A percentile compares a stretch with the other conserved stretches of the same genome.
Evolutionary conservation across 208 protist genomes (phyloP).

Genomic region (Naegleria lovaniensis): DNA sequence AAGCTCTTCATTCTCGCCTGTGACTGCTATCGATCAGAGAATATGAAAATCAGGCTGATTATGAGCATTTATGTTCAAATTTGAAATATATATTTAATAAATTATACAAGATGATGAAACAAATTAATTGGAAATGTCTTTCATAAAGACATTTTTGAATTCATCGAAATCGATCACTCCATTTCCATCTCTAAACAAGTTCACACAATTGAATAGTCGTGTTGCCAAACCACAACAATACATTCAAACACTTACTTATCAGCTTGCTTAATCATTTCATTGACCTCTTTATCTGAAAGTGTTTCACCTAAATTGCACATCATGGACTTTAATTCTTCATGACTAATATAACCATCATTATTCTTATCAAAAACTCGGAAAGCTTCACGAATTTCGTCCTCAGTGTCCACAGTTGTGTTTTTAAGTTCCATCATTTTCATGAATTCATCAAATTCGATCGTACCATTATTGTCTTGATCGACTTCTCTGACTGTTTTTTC

Average conservation of each 20-base stretch:
- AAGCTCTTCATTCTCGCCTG: too few relatives aligned
- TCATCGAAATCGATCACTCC: slow-evolving; percentile 86
- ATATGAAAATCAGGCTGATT: too few relatives aligned
- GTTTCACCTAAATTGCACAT: slow-evolving; percentile 85
- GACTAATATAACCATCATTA: slow-evolving; percentile 73
- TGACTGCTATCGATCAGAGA: too few relatives aligned
- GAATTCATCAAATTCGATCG: slow-evolving; percentile 74
- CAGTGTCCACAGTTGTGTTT: slow-evolving; percentile 41
- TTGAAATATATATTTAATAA: too few relatives aligned
- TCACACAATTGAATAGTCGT: too few relatives aligned
- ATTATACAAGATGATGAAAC: not conserved
- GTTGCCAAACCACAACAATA: too few relatives aligned
- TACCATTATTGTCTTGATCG: slow-evolving; percentile 73
- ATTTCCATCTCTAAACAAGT: slow-evolving; percentile 72
- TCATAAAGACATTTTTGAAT: slow-evolving; percentile 26
- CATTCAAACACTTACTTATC: slow-evolving; percentile 60
- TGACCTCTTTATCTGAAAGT: slow-evolving; percentile 73
- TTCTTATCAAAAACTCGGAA: slow-evolving; percentile 87
- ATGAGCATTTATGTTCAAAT: too few relatives aligned
- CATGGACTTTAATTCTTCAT: slow-evolving; percentile 81
- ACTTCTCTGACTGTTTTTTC: slow-evolving; percentile 75
- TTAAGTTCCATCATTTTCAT: slow-evolving; percentile 27
- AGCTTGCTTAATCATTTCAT: slow-evolving; percentile 73
- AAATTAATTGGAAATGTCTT: not conserved
- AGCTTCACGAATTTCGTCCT: slow-evolving; percentile 73